phyloP scores from a whole-genome alignment of 192 early-diverging fungal genomes.

The Geosiphon pyriformis region DNA sequence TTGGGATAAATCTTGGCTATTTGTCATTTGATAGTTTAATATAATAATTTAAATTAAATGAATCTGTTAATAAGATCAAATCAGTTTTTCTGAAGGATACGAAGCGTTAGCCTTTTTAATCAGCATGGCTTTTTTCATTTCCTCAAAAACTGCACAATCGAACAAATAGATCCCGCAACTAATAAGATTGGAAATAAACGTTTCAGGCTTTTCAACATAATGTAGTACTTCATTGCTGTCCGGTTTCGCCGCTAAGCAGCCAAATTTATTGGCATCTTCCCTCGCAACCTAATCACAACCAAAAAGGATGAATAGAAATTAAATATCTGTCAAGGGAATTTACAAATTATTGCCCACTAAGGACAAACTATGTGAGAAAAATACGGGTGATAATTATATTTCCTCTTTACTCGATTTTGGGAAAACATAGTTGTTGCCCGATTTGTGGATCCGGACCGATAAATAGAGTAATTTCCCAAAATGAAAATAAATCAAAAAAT shows the following conservation, averaged over 20 bases:
- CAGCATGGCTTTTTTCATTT: constrained; percentile 76
- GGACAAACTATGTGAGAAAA: too few species aligned
- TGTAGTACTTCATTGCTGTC: constrained; percentile 90
- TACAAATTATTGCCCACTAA: too few species aligned
- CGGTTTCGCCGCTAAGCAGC: constrained; percentile 85
- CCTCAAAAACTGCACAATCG: constrained; percentile 78
- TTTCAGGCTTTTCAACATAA: constrained; percentile 98
- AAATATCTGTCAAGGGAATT: too few species aligned
- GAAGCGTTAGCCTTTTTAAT: constrained; percentile 48
- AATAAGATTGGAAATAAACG: constrained; percentile 90
- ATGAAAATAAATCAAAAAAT: too few species aligned
- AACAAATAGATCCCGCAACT: constrained; percentile 96
- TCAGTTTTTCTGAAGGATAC: neutral
- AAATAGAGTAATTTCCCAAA: neutral
- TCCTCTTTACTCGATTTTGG: too few species aligned
- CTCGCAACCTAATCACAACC: constrained; percentile 41
- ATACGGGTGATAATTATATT: too few species aligned
- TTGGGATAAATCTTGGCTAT: constrained; percentile 38
- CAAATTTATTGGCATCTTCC: constrained; percentile 78
- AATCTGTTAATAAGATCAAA: neutral
- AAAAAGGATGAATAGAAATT: neutral
- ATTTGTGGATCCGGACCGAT: too few species aligned
- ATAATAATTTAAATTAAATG: constrained; percentile 9
- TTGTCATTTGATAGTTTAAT: neutral
- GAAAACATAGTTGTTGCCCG: too few species aligned